These are phyloP conservation scores for Aspergillus intermedius DNA, from an alignment of 2,329 filamentous ascomycete genomes.

Conservation along the genomic window DNA sequence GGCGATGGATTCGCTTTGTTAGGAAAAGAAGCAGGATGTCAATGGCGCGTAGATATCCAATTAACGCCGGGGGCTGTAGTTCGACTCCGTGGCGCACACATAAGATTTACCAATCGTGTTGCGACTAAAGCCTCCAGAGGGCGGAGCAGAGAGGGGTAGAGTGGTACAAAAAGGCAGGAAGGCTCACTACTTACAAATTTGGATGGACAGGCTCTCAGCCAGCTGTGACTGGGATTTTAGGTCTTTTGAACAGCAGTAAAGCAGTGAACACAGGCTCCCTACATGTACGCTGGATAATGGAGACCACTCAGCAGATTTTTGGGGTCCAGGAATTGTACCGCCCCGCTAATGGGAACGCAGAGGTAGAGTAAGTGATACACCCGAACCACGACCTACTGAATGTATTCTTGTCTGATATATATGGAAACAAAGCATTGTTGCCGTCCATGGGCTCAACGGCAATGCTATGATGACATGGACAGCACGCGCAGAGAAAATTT, in stretches of 20 bases:
- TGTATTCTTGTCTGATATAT: not conserved
- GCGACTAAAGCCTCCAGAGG: not conserved
- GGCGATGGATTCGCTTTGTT: not conserved
- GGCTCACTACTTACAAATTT: not conserved
- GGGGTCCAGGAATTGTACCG: conserved; percentile 13
- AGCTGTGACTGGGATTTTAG: conserved; percentile 7
- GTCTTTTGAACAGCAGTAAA: conserved; percentile 2
- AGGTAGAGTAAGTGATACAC: conserved; percentile 11
- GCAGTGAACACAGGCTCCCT: not conserved
- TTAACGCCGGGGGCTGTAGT: not conserved
- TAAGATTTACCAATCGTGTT: not conserved
- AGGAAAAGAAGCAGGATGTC: not conserved
- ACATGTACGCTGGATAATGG: not conserved
- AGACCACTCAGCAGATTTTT: conserved; percentile 2
- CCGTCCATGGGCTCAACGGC: conserved; percentile 41
- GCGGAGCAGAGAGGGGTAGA: not conserved
- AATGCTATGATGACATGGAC: conserved; percentile 36
- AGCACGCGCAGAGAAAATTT: conserved; percentile 20
- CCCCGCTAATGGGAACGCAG: conserved; percentile 4
- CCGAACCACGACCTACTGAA: not conserved
- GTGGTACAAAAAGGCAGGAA: not conserved
- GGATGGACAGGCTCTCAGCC: not conserved
- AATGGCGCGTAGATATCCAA: not conserved
- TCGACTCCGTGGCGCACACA: not conserved
- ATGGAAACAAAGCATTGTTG: conserved; percentile 26